Evolutionary conservation across 495 filamentous ascomycete genomes (phyloP).

Genomic region (Physcia stellaris): DNA sequence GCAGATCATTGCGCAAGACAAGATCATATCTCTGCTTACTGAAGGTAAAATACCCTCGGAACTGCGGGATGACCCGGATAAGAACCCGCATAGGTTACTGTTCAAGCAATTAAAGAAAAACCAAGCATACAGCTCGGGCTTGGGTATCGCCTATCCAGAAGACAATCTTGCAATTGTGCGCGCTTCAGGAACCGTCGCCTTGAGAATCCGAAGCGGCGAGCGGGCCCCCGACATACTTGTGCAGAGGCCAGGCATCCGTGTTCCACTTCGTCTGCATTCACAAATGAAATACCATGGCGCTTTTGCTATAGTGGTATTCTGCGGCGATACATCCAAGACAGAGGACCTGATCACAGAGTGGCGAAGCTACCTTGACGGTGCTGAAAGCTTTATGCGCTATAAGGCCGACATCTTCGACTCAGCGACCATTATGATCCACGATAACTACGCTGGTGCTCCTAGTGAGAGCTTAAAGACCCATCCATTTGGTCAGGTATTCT

Average conservation of each 20-base stretch:
- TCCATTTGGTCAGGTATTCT: conserved; percentile 34
- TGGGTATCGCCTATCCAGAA: conserved; percentile 5
- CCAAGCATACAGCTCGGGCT: conserved; percentile 5
- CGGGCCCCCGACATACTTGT: conserved; percentile 9
- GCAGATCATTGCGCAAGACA: conserved; percentile 31
- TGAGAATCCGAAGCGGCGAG: too few species aligned
- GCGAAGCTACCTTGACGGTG: background rate
- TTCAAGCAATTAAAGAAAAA: conserved; percentile 2
- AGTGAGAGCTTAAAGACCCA: background rate
- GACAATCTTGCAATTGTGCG: background rate
- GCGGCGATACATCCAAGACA: conserved; percentile 4
- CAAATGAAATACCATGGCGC: conserved; percentile 6
- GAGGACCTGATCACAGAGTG: background rate
- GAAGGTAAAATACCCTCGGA: conserved; percentile 6
- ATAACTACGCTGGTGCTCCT: conserved; percentile 4
- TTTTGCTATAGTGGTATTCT: too few species aligned
- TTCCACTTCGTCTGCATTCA: conserved; percentile 6
- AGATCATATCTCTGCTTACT: conserved; percentile 13
- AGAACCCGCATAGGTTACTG: conserved; percentile 4
- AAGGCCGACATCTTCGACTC: background rate
- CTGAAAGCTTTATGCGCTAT: background rate
- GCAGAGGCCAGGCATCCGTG: conserved; percentile 5
- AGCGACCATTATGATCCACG: conserved; percentile 10
- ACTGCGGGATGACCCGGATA: background rate
- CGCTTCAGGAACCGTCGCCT: too few species aligned